Percentiles rank a stretch among this genome's conserved stretches.
Conservation (phyloP, 495 filamentous ascomycete genomes). For the Xylaria grammica region DNA sequence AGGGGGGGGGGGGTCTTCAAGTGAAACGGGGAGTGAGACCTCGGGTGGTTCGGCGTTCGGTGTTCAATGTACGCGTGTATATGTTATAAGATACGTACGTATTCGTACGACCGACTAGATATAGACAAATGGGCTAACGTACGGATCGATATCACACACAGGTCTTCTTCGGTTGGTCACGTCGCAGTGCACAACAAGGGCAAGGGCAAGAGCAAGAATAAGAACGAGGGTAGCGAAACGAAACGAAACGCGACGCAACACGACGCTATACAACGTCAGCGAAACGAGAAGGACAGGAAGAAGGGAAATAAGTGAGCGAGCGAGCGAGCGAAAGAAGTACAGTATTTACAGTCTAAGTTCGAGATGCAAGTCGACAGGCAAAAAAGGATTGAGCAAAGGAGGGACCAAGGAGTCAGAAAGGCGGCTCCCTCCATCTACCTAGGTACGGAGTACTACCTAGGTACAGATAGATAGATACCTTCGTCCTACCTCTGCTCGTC, state of each 20-base stretch:
- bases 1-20: not conserved
- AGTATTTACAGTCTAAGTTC: not conserved
- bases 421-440: too few relatives aligned
- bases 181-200: not conserved
- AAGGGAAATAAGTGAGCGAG: not conserved
- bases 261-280: not conserved
- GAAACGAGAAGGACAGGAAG: not conserved
- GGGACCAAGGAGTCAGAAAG: too few relatives aligned
- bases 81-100: not conserved
- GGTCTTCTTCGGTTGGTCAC: not conserved
- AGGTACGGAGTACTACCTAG: too few relatives aligned
- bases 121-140: not conserved
- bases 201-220: not conserved
- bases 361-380: constrained; percentile 1
- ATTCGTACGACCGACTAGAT: too few relatives aligned
- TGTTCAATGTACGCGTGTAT: not conserved
- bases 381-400: not conserved
- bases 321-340: not conserved
- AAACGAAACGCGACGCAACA: constrained; percentile 6
- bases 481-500: too few relatives aligned
- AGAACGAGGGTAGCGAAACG: not conserved
- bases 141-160: not conserved
- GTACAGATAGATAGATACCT: too few relatives aligned
- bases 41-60: constrained; percentile 3
- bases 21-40: not conserved